Evolutionary conservation across 345 rosid species (phyloP).

Genomic region (Gossypium turneri): DNA sequence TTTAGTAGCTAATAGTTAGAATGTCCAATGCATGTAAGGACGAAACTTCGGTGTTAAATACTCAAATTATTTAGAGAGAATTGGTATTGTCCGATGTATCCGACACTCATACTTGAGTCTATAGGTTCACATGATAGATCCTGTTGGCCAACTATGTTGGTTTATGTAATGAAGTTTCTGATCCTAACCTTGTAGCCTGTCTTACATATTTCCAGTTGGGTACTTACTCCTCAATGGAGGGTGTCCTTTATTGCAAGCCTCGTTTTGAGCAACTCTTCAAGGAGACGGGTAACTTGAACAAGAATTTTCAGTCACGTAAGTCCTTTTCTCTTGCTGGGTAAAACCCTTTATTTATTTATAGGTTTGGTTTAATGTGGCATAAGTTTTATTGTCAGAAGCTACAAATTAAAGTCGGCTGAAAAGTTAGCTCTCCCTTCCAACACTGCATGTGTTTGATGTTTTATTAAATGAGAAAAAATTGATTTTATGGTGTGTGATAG

Average conservation of each 20-base stretch:
- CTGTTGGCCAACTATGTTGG: not conserved
- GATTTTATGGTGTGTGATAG: not conserved
- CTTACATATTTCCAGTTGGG: constrained; percentile 57
- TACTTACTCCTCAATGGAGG: constrained; percentile 96
- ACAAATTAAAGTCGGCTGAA: constrained; percentile 79
- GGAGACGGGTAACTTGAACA: constrained; percentile 85
- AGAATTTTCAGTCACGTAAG: constrained; percentile 94
- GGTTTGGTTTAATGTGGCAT: constrained; percentile 24
- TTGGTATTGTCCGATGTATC: not conserved
- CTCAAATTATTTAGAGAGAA: not conserved
- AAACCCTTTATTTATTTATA: constrained; percentile 9
- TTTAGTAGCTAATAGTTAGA: not conserved
- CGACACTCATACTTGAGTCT: not conserved
- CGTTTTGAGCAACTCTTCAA: constrained; percentile 97
- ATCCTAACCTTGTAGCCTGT: constrained; percentile 14
- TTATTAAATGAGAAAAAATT: not conserved
- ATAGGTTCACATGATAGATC: not conserved
- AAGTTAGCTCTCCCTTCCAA: constrained; percentile 42
- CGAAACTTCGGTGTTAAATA: not conserved
- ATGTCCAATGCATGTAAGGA: not conserved
- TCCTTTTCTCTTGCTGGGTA: constrained; percentile 6
- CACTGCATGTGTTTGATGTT: constrained; percentile 13
- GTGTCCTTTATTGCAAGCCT: constrained; percentile 91
- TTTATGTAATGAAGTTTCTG: constrained; percentile 4
- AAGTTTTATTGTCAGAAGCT: constrained; percentile 52